Base-by-base conservation (phyloP, 2,329 filamentous ascomycete species). In the Alternaria infectoria region DNA sequence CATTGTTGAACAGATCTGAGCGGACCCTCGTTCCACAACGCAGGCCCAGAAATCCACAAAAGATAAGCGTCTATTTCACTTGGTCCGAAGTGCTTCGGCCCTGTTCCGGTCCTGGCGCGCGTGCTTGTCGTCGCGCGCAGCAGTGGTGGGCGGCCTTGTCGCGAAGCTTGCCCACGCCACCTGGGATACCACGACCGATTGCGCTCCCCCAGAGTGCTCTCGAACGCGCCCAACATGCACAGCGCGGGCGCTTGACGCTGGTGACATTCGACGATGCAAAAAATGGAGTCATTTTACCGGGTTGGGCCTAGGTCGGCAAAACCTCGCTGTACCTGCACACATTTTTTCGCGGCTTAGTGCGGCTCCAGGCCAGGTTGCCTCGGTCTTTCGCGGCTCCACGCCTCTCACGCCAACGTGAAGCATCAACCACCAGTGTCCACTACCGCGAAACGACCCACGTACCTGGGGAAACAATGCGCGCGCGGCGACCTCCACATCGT, bases 391-490 rank as follows among this genome's bases (percentile, higher is more conserved):
- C 58, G 51, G 51, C 58, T 55, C 51, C 58, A 56, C 13, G 15
- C 44, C 44, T 60, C 6, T 50, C 49, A 44, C 58, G 58, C 23
- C 58, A 23, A 23, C 52, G 21, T 19, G 44, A 61, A 60, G n/a
- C 58, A 50, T 60, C 51, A 21, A 56, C 32, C 58, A 40, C 23
- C 58, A 25, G 25, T 50, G 30, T 25, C 45, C 52, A 57, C 58
- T 19, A 57, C 44, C 10, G 17, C 32, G 44, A 57, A 5, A 54
- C 9, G 52, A 57, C 44, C 47, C 32, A 57, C 19, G 58, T 30
- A 57, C 52, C 58, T 61, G 58, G 58, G 58, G 58, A 61, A 61
- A 57, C 52, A 61, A 61, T 26, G 58, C 44, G 44, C 58, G 52
- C 52, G 52, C 45, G 52, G 52, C 32, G 32, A 44, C 44, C 58